Base-by-base conservation (phyloP, 1,284 basidiomycete species). In the Heterobasidion irregulare region DNA sequence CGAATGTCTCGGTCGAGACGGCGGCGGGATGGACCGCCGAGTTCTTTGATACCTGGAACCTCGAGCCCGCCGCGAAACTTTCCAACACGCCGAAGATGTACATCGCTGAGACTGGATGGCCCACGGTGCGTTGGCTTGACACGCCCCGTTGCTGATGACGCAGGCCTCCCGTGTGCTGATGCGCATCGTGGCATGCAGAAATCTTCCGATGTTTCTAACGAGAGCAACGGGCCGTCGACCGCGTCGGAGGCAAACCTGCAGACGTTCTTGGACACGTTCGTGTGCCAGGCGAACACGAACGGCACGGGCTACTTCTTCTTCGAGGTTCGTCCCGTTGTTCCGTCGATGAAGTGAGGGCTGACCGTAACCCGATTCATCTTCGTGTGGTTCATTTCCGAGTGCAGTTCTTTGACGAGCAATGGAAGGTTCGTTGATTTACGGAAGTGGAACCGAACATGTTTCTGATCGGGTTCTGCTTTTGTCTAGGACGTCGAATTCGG, bases 31-130 rank as follows among this genome's bases (percentile, higher is more conserved):
- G 85, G 86, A 84, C 83, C 0, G 72, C 68, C 57, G 64, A 76
- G 15, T 89, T 82, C 71, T 84, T 82, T 69, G 63, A 78, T 52
- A 64, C 73, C 43, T 80, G 73, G 44, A 82, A 90, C 65, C 79
- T 90, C 8, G 71, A 65, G 46, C 72, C 73, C 32, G 79, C 81
- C 2, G 43, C 60, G 16, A 59, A 66, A n/a, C 61, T 73, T n/a
- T 54, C 79, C 13, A 92, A 92, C 70, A 78, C 83, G 57, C 92
- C 92, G 5, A 70, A 74, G 55, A 85, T 87, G 76, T 93, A 84
- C 71, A 92, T 95, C 60, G 92, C 92, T 9, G 93, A 96, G 74
- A 94, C 93, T 19, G 94, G 94, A 43, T 97, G 94, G 94, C 94
- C 94, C 12, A 84, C 89, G 36, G 86, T 87, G 65, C 58, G 75